Conservation (phyloP, 768 basidiomycete genomes). For the Ephemerocybe angulata region DNA sequence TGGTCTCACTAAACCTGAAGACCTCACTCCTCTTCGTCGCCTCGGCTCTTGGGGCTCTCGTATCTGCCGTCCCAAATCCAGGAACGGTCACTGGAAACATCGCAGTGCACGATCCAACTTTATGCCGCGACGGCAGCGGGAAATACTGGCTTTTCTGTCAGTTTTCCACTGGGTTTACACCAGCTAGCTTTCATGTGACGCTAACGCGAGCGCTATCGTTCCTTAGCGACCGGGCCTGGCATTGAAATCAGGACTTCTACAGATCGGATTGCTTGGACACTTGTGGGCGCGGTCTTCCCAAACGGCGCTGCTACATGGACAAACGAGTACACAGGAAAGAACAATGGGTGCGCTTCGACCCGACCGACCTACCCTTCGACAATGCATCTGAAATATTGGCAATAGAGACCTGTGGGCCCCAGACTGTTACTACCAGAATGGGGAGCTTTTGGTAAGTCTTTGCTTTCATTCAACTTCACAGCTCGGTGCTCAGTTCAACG, state of each 20-base stretch:
- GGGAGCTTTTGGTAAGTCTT: constrained; percentile 25
- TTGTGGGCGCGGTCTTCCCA: constrained; percentile 45
- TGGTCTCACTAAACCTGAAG: too few relatives aligned
- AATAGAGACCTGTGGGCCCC: constrained; percentile 37
- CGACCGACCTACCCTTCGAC: not conserved
- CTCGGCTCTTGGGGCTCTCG: not conserved
- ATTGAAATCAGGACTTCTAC: constrained; percentile 48
- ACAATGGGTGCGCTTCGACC: constrained; percentile 34
- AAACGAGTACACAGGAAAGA: constrained; percentile 43
- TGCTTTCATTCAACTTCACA: not conserved
- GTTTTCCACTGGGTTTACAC: constrained; percentile 11
- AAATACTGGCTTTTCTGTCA: constrained; percentile 48
- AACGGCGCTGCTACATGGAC: constrained; percentile 47
- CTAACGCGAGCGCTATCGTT: not conserved
- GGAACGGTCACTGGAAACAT: constrained; percentile 38
- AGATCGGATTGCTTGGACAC: constrained; percentile 45
- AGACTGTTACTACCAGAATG: constrained; percentile 32
- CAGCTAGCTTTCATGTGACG: not conserved
- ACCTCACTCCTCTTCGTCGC: too few relatives aligned
- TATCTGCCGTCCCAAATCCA: constrained; percentile 32
- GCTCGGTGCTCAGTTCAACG: not conserved
- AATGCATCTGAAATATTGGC: not conserved
- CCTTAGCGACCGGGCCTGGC: constrained; percentile 40
- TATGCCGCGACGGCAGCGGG: constrained; percentile 46
- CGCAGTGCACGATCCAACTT: constrained; percentile 44